Base-by-base conservation (phyloP, 805 yeast species). In the Brettanomyces sp. region DNA sequence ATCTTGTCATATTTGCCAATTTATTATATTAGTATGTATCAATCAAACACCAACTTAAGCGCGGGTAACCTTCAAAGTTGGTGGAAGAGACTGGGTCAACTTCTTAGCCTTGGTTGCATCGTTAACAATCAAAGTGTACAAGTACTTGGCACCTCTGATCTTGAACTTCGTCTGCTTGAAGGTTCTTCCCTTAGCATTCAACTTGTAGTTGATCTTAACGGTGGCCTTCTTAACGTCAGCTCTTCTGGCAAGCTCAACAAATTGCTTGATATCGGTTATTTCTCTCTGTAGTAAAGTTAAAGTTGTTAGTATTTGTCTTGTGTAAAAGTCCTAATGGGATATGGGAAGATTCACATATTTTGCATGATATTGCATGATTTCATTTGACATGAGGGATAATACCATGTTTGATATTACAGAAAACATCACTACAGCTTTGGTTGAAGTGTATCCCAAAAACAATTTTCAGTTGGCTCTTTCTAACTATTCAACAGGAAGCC, bases 91-190 rank as follows among this genome's bases (percentile, higher is more conserved):
- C 79, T 90, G 96, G 68, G 86, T 82, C 76, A 93, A 81, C 80
- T 93, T 93, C 84, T 86, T 82, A 66, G 98, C 98, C 82, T 89
- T 90, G 72, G 87, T 84, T 66, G 88, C 85, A 73, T 93, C 98
- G 77, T 85, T 80, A 66, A 93, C 91, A 62, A 85, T 85, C 73
- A 91, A 79, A 63, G 99, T 93, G 86, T 93, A 93, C 68, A 88
- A 82, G 79, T 85, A 72, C 72, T 79, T 88, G 56, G 96, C 66
- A 73, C 97, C 96, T 82, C 98, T 89, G 67, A 93, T 87, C 86
- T 93, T 93, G 90, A 93, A 93, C 77, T 93, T 93, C 78, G 96
- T 89, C 76, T 85, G 93, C 76, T 85, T 84, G 82, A 78, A 77
- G 60, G 76, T 75, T 79, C 84, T 84, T 72, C 93, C 95, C 71